phyloP scores from a whole-genome alignment of 768 basidiomycete species.

The Hericium rajendrae region DNA sequence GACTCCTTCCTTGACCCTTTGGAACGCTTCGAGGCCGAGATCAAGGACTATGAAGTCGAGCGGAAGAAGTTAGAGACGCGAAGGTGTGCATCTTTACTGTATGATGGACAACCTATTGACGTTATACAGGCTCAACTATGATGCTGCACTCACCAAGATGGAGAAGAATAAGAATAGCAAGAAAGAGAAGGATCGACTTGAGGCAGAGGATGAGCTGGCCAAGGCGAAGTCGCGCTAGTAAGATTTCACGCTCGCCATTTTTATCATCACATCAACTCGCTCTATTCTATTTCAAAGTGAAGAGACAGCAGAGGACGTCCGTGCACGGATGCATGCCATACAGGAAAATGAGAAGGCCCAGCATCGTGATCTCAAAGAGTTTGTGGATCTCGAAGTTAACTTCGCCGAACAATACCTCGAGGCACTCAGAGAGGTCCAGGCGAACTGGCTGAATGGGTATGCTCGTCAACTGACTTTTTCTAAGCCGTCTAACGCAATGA shows the following conservation, averaged over 20 bases:
- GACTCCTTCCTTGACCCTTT: conserved; percentile 68
- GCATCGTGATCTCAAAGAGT: conserved; percentile 55
- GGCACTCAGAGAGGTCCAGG: conserved; percentile 60
- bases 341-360: conserved; percentile 73
- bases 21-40: conserved; percentile 54
- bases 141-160: conserved; percentile 61
- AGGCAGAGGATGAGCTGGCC: conserved; percentile 76
- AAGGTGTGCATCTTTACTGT: conserved; percentile 37
- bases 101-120: not conserved
- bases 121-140: conserved; percentile 56
- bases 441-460: conserved; percentile 49
- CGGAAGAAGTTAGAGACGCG: conserved; percentile 84
- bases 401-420: conserved; percentile 67
- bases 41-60: conserved; percentile 74
- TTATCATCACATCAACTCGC: not conserved
- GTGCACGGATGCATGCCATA: conserved; percentile 67
- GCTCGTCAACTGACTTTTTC: conserved; percentile 28
- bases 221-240: conserved; percentile 52
- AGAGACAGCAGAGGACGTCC: conserved; percentile 78
- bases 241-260: conserved; percentile 4
- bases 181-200: conserved; percentile 64
- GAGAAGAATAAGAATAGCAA: conserved; percentile 62
- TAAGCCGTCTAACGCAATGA: not conserved
- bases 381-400: conserved; percentile 67
- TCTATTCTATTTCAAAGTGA: conserved; percentile 39